Percentiles rank a stretch among this genome's conserved stretches.
phyloP scores from a whole-genome alignment of 2,329 filamentous ascomycete genomes.

The Trichoderma sp. region DNA sequence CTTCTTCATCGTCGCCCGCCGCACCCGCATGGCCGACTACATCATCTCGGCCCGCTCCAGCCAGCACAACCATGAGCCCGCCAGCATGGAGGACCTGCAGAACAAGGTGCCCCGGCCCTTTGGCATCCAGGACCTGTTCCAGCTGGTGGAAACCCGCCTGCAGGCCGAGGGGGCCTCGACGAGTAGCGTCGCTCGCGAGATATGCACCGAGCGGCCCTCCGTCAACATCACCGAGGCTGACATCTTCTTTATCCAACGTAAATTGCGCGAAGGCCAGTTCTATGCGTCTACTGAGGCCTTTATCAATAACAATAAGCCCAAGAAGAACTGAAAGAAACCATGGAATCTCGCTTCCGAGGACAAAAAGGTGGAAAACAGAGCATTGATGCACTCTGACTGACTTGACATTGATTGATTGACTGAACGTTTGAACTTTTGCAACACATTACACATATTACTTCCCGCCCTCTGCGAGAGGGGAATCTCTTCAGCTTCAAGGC shows the following conservation, averaged over 20 bases:
- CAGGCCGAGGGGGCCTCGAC: slow-evolving; percentile 15
- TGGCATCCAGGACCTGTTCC: slow-evolving; percentile 25
- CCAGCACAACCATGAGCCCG: slow-evolving; percentile 25
- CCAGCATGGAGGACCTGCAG: slow-evolving; percentile 22
- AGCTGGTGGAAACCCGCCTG: slow-evolving; percentile 21
- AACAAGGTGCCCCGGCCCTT: slow-evolving; percentile 24
- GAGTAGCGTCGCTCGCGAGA: slow-evolving; percentile 20
- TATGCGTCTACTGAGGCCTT: slow-evolving; percentile 24
- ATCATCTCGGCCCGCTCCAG: slow-evolving; percentile 24
- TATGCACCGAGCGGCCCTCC: slow-evolving; percentile 20
- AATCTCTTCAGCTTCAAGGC: not conserved
- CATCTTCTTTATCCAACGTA: slow-evolving; percentile 27
- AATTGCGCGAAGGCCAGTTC: slow-evolving; percentile 26
- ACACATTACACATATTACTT: too few relatives aligned
- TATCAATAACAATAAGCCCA: slow-evolving; percentile 26
- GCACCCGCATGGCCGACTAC: slow-evolving; percentile 26
- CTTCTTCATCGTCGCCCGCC: slow-evolving; percentile 25
- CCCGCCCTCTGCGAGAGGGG: too few relatives aligned
- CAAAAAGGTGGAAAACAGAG: not conserved
- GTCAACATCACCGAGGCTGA: slow-evolving; percentile 26
- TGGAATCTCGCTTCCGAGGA: too few relatives aligned
- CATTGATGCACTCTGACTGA: not conserved
- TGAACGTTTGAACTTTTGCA: too few relatives aligned
- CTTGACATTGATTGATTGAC: not conserved
- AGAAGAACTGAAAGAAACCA: slow-evolving; percentile 11